phyloP scores from a whole-genome alignment of 2,329 filamentous ascomycete genomes.

The Pleoardoris graminearum region DNA sequence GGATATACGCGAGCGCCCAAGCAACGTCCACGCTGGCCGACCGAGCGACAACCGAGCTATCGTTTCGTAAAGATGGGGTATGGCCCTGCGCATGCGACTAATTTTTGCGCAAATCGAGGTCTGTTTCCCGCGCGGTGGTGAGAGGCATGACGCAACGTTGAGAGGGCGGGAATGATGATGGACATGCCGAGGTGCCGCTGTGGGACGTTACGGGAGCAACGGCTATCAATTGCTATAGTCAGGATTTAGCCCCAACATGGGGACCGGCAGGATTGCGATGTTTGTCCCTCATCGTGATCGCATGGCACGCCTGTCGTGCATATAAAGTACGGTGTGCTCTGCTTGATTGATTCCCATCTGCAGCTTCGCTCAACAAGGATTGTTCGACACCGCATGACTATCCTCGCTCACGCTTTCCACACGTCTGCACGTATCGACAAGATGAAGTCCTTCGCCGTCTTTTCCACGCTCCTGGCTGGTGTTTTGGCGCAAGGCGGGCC shows the following conservation, averaged over 20 bases:
- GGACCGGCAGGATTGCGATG: no score
- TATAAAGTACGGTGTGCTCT: no score
- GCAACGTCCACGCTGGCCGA: background rate
- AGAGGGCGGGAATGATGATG: background rate
- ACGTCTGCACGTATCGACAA: slow-evolving; percentile 9
- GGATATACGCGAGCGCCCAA: background rate
- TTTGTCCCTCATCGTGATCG: no score
- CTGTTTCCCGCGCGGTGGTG: background rate
- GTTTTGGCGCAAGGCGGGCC: no score
- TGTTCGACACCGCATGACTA: no score
- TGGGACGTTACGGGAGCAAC: background rate
- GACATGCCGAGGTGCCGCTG: background rate
- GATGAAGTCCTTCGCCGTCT: slow-evolving; percentile 42
- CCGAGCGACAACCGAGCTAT: background rate
- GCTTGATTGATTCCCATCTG: no score
- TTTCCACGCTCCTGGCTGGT: slow-evolving; percentile 33
- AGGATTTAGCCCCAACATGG: no score
- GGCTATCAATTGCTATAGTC: background rate
- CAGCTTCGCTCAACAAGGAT: no score
- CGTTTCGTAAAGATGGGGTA: slow-evolving; percentile 4
- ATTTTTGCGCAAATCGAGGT: background rate
- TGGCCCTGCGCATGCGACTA: background rate
- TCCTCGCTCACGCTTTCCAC: background rate
- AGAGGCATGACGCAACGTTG: slow-evolving; percentile 2
- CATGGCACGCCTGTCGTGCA: no score